Evolutionary conservation across 345 rosid species (phyloP).

Genomic region (Hevea brasiliensis): DNA sequence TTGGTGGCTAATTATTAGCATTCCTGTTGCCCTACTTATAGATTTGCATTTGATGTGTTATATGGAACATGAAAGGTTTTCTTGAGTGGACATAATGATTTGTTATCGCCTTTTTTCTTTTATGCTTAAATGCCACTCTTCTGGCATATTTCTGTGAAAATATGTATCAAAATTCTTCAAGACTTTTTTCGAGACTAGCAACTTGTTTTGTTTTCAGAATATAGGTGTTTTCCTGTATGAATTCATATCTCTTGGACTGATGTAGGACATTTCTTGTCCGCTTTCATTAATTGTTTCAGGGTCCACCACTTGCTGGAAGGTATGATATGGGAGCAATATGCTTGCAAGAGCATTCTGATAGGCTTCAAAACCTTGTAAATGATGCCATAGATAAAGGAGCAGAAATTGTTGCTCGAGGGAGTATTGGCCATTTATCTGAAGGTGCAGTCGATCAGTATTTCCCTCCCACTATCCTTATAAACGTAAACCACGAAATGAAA

Average conservation of each 20-base stretch:
- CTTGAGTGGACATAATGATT: neutral
- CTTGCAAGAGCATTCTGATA: conserved; percentile 88
- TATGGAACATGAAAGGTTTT: too few species aligned
- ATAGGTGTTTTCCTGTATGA: neutral
- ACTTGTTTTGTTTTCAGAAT: neutral
- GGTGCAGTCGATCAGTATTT: conserved; percentile 95
- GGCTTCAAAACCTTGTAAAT: conserved; percentile 75
- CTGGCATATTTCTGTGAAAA: neutral
- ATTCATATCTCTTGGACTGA: neutral
- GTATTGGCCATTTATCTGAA: conserved; percentile 87
- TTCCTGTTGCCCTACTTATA: too few species aligned
- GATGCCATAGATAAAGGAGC: conserved; percentile 96
- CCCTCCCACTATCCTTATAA: conserved; percentile 84
- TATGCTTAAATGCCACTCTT: neutral
- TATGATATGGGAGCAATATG: conserved; percentile 99
- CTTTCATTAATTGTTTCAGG: conserved; percentile 46
- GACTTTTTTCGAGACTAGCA: neutral
- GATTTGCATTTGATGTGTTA: neutral
- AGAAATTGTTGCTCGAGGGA: conserved; percentile 82
- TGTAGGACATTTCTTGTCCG: neutral
- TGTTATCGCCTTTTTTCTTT: neutral
- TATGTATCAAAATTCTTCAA: neutral
- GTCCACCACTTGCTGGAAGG: conserved; percentile 86
- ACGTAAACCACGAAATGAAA: conserved; percentile 81
- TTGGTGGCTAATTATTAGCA: too few species aligned